These are phyloP conservation scores for Cryptococcus sp. DNA, from an alignment of 1,284 basidiomycete species.

Conservation along the genomic window DNA sequence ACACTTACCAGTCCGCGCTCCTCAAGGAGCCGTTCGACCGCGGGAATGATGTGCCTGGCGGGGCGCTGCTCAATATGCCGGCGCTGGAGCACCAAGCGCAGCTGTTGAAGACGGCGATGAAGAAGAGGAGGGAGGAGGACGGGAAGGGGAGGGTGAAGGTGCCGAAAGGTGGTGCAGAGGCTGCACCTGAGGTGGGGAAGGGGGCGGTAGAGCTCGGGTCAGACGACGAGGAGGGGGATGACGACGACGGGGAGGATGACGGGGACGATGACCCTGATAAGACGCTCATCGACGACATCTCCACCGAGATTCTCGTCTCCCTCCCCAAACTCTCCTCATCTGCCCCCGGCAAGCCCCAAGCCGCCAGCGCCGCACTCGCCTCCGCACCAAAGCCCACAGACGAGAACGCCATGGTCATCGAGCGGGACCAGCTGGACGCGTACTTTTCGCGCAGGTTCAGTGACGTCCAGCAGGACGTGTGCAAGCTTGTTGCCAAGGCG, in stretches of 20 bases:
- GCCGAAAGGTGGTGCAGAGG: conserved; percentile 26
- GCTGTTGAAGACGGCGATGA: conserved; percentile 34
- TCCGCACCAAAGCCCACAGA: conserved; percentile 13
- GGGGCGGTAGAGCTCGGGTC: conserved; percentile 23
- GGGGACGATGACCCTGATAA: conserved; percentile 33
- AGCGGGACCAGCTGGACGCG: conserved; percentile 29
- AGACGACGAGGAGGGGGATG: conserved; percentile 23
- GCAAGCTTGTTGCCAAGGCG: conserved; percentile 55
- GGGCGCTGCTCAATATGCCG: conserved; percentile 37
- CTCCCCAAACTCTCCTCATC: conserved; percentile 6
- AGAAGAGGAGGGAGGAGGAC: conserved; percentile 35
- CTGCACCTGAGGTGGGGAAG: conserved; percentile 11
- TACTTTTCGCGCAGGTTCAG: conserved; percentile 47
- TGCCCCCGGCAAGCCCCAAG: background rate
- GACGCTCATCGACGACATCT: conserved; percentile 36
- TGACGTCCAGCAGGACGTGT: conserved; percentile 53
- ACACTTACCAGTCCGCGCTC: conserved; percentile 54
- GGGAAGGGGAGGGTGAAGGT: conserved; percentile 31
- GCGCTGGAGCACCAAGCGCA: conserved; percentile 41
- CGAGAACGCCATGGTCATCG: conserved; percentile 32
- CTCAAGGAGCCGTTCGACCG: conserved; percentile 27
- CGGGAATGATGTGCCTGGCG: conserved; percentile 31
- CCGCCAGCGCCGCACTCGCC: background rate
- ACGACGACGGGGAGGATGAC: conserved; percentile 18
- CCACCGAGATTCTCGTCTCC: conserved; percentile 3